Evolutionary conservation across 2,329 filamentous ascomycete species (phyloP), one percentile per base, ranked within the genome.

Genomic region (Monilinia fructigena): DNA sequence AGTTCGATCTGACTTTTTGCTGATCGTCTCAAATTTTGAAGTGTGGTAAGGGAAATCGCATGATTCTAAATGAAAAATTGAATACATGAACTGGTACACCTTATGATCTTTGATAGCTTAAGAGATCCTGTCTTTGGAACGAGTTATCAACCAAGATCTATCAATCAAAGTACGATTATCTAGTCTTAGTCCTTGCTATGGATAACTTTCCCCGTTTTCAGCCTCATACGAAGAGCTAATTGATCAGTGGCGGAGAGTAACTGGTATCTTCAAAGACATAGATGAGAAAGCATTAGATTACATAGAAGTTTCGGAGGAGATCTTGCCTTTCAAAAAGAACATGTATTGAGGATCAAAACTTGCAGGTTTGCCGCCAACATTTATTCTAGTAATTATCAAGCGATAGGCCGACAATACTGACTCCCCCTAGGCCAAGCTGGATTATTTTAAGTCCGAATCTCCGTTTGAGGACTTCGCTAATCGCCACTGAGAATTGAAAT

Each of bases 71-170:
- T 11, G 20, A 11, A 14, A 0, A 23, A 60, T 45, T 60, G 58
- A 60, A 50, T 50, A 26, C 0, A 38, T 26, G 2, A 20, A 3
- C 2, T 26, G 23, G 18, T 6, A 60, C 2, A 20, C 8, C n/a
- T 18, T 58, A 18, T 11, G 12, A 3, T 14, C 0, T n/a, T 2
- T 6, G 20, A 10, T 26, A 11, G 26, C 14, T 14, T 3, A 4
- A 5, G 16, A 3, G n/a, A 2, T n/a, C 8, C 45, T 20, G 18
- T 48, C 31, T 7, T 4, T n/a, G 3, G 14, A 47, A 2, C 2
- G 1, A 5, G 1, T 0, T 1, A 1, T 47, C 5, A 10, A 18
- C 7, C n/a, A 35, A 23, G 1, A 0, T 23, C 0, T 3, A 10
- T 10, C 12, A 2, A 11, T 3, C 1, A 14, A 0, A 16, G 18